phyloP scores from a whole-genome alignment of 352 stramenopile species.

The Globisporangium heterothallicum region DNA sequence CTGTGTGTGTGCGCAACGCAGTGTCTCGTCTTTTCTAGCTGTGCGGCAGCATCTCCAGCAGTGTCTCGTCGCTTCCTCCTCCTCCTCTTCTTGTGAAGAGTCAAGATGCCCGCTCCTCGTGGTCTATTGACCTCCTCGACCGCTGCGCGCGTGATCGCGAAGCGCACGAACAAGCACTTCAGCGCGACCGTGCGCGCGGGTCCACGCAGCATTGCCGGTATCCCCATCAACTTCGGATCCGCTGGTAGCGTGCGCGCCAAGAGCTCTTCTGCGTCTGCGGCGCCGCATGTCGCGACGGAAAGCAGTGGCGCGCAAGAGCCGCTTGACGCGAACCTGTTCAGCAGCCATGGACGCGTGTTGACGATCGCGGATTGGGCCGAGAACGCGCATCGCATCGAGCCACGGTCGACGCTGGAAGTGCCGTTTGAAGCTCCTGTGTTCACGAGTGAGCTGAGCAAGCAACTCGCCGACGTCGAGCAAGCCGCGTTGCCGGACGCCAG shows the following conservation, averaged over 20 bases:
- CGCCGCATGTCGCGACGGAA: not conserved
- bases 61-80: not conserved
- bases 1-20: too few species aligned
- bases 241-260: conserved; percentile 10
- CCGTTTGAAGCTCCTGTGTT: conserved; percentile 13
- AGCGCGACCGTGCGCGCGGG: not conserved
- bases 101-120: not conserved
- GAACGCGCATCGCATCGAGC: conserved; percentile 41
- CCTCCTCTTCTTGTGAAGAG: not conserved
- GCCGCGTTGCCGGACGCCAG: conserved; percentile 9
- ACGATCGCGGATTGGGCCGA: conserved; percentile 58
- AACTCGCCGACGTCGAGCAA: conserved; percentile 10
- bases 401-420: conserved; percentile 37
- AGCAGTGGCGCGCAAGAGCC: conserved; percentile 6
- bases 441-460: conserved; percentile 8
- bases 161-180: not conserved
- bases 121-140: not conserved
- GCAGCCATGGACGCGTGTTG: conserved; percentile 15
- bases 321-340: conserved; percentile 17
- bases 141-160: conserved; percentile 1
- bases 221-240: not conserved
- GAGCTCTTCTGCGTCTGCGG: conserved; percentile 24
- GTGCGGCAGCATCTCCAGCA: too few species aligned
- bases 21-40: too few species aligned
- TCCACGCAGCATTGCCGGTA: not conserved